phyloP scores from a whole-genome alignment of 371 early-diverging fungal species.

The Ordospora colligata region DNA sequence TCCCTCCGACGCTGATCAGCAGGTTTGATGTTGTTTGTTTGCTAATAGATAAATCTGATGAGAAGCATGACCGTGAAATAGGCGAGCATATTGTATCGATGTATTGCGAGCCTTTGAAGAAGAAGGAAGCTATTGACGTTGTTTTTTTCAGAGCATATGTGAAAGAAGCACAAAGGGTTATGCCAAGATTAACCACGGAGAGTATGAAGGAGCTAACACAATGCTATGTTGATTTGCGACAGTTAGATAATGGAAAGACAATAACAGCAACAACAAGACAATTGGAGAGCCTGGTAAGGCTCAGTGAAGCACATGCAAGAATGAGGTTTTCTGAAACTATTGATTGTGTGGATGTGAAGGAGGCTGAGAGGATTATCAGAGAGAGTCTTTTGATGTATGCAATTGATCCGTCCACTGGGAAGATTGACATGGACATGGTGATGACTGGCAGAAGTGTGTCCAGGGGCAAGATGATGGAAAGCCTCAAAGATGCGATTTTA shows the following conservation, averaged over 20 bases:
- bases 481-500: conserved; percentile 49
- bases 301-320: conserved; percentile 91
- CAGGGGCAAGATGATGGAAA: conserved; percentile 45
- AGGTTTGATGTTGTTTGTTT: conserved; percentile 62
- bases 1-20: conserved; percentile 60
- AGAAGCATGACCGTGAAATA: conserved; percentile 53
- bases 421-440: conserved; percentile 87
- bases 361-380: conserved; percentile 72
- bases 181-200: conserved; percentile 69
- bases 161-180: conserved; percentile 67
- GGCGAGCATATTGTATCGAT: conserved; percentile 57
- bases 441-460: conserved; percentile 69
- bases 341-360: conserved; percentile 69
- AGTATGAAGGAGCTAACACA: conserved; percentile 67
- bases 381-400: conserved; percentile 85
- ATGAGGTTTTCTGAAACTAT: conserved; percentile 68
- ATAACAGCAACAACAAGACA: conserved; percentile 94
- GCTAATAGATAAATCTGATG: conserved; percentile 59
- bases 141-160: conserved; percentile 59
- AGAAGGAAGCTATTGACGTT: conserved; percentile 13
- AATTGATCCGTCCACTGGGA: conserved; percentile 89
- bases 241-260: conserved; percentile 68
- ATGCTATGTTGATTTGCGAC: conserved; percentile 76
- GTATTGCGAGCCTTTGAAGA: conserved; percentile 24
- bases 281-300: conserved; percentile 91